Percentiles rank a stretch among this genome's conserved stretches.
These are phyloP conservation scores for Gossypium lobatum DNA, from an alignment of 441 rosid species.

Conservation along the genomic window DNA sequence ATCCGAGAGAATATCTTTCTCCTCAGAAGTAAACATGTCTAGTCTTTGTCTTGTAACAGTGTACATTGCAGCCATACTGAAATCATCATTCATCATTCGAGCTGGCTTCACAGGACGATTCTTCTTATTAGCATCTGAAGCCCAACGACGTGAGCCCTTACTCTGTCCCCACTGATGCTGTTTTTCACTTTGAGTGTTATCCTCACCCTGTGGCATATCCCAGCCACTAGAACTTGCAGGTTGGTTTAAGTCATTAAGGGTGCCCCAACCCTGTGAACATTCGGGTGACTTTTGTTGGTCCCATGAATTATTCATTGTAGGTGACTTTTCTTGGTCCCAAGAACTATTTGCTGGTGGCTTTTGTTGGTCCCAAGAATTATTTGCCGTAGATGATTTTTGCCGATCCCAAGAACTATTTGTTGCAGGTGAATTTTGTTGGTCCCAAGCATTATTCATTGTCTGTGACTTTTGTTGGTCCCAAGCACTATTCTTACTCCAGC, in stretches of 20 bases:
- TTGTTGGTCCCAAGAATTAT: not conserved
- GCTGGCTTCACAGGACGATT: conserved; percentile 44
- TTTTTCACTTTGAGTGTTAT: conserved; percentile 29
- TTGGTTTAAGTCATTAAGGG: conserved; percentile 1
- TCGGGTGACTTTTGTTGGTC: conserved; percentile 12
- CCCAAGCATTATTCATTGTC: not conserved
- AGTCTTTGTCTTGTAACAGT: conserved; percentile 65
- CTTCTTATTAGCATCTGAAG: conserved; percentile 39
- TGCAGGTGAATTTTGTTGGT: not conserved
- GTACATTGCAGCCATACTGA: conserved; percentile 26
- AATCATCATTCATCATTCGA: conserved; percentile 26
- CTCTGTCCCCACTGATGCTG: conserved; percentile 36
- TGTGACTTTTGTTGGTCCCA: not conserved
- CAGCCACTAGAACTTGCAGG: conserved; percentile 15
- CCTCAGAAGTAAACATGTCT: conserved; percentile 78
- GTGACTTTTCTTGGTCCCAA: conserved; percentile 5
- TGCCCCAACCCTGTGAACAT: conserved; percentile 6
- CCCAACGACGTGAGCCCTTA: conserved; percentile 40
- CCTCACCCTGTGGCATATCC: conserved; percentile 24
- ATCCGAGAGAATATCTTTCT: conserved; percentile 62
- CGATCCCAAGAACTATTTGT: not conserved
- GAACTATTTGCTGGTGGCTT: conserved; percentile 1
- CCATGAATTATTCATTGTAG: not conserved
- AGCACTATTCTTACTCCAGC: not conserved
- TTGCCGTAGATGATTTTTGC: not conserved